A percentile compares a stretch with the other conserved stretches of the same genome.
Conservation (phyloP, 345 rosid genomes). For the Carallia brachiata region DNA sequence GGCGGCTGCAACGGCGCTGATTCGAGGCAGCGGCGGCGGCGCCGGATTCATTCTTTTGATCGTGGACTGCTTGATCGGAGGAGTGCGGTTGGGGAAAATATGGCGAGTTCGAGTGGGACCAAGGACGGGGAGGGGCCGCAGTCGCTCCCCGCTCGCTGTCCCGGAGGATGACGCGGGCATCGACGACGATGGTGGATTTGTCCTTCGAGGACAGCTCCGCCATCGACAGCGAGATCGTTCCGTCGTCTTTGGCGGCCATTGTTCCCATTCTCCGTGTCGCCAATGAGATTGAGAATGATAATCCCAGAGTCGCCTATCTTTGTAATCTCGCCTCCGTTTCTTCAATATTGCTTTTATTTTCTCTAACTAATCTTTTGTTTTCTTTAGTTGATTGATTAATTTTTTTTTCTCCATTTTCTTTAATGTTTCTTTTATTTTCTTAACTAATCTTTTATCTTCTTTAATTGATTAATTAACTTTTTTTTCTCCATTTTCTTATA, state of each 20-base stretch:
- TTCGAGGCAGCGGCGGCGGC: too few species aligned
- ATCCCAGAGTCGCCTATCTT: constrained; percentile 81
- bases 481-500: too few species aligned
- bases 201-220: constrained; percentile 44
- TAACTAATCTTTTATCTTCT: too few species aligned
- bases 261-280: constrained; percentile 91
- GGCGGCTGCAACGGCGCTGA: too few species aligned
- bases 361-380: not conserved
- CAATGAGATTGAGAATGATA: constrained; percentile 69
- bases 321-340: constrained; percentile 42
- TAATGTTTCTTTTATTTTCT: too few species aligned
- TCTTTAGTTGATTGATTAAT: too few species aligned
- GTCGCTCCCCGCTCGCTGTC: constrained; percentile 32
- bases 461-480: too few species aligned
- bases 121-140: constrained; percentile 35
- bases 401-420: not conserved
- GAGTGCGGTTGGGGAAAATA: constrained; percentile 8
- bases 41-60: too few species aligned
- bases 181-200: constrained; percentile 46
- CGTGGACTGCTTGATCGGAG: too few species aligned
- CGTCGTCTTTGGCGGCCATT: constrained; percentile 66
- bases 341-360: not conserved
- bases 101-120: constrained; percentile 86
- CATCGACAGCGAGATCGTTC: constrained; percentile 86
- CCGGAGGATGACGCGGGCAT: constrained; percentile 47